These are phyloP conservation scores for Solanum tarapatanum DNA, from an alignment of 257 asterid genomes.

Conservation along the genomic window DNA sequence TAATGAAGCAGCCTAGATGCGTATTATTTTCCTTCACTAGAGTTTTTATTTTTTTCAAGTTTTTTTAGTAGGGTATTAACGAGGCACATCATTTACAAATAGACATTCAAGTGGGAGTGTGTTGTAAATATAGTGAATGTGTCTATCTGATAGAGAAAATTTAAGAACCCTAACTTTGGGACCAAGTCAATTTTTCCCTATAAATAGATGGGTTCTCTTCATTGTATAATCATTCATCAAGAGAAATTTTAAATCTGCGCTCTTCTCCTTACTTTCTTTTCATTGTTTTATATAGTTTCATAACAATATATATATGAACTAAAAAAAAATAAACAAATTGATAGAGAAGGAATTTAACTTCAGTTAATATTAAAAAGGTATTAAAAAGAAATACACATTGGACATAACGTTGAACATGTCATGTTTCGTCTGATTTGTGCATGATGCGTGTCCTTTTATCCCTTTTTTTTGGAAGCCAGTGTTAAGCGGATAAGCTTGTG, in stretches of 20 bases:
- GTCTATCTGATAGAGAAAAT: rapidly evolving
- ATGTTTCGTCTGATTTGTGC: neutral
- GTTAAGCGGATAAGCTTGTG: neutral
- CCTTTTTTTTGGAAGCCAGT: neutral
- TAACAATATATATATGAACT: too few relatives aligned
- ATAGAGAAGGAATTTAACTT: too few relatives aligned
- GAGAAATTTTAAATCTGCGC: too few relatives aligned
- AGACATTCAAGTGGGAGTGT: rapidly evolving
- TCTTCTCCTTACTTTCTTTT: too few relatives aligned
- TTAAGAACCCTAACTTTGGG: rapidly evolving
- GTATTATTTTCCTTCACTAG: neutral
- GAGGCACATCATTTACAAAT: neutral
- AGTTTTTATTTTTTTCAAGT: neutral
- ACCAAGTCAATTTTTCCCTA: neutral
- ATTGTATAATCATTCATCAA: rapidly evolving
- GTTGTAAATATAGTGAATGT: neutral
- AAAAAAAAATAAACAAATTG: too few relatives aligned
- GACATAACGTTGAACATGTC: neutral
- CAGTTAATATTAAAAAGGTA: too few relatives aligned
- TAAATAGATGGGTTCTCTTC: too few relatives aligned
- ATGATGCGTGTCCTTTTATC: neutral
- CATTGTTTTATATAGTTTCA: too few relatives aligned
- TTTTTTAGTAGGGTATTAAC: neutral
- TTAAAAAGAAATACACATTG: neutral
- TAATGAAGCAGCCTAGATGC: neutral